phyloP scores from a whole-genome alignment of 2,329 filamentous ascomycete species.

The Metarhizium anisopliae region DNA sequence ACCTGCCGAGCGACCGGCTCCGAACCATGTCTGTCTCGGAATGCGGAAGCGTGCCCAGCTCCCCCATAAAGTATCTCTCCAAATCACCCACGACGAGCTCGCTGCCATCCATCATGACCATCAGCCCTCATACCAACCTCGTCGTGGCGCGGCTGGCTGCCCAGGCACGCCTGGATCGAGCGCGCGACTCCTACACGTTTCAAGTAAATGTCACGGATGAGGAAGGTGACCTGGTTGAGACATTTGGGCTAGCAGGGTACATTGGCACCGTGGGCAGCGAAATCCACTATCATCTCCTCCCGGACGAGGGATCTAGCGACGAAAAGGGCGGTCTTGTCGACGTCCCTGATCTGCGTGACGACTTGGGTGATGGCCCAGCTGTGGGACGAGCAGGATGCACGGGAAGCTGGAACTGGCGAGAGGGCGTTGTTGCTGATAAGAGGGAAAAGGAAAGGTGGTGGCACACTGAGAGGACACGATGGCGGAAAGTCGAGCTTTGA shows the following conservation, averaged over 20 bases:
- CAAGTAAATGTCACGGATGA: conserved; percentile 49
- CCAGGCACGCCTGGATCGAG: conserved; percentile 54
- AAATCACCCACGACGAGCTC: conserved; percentile 27
- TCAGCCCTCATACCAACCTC: conserved; percentile 34
- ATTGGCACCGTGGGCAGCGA: conserved; percentile 49
- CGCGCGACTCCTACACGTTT: conserved; percentile 44
- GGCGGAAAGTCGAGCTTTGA: conserved; percentile 21
- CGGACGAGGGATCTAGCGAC: conserved; percentile 48
- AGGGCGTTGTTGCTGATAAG: conserved; percentile 29
- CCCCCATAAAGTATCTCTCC: conserved; percentile 19
- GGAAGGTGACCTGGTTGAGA: conserved; percentile 39
- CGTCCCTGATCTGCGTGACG: conserved; percentile 39
- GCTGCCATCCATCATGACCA: conserved; percentile 12
- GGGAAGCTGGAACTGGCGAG: conserved; percentile 36
- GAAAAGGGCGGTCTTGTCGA: conserved; percentile 47
- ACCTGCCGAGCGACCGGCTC: conserved; percentile 42
- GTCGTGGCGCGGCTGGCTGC: conserved; percentile 50
- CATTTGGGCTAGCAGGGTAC: conserved; percentile 49
- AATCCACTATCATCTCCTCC: conserved; percentile 51
- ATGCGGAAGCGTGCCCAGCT: conserved; percentile 13
- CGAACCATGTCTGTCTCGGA: conserved; percentile 13
- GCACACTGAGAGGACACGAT: conserved; percentile 40
- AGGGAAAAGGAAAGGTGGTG: conserved; percentile 42
- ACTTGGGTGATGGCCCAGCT: conserved; percentile 34
- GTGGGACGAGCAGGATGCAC: conserved; percentile 31